Evolutionary conservation across 2,329 filamentous ascomycete genomes (phyloP).

Genomic region (Sporothrix humicola): DNA sequence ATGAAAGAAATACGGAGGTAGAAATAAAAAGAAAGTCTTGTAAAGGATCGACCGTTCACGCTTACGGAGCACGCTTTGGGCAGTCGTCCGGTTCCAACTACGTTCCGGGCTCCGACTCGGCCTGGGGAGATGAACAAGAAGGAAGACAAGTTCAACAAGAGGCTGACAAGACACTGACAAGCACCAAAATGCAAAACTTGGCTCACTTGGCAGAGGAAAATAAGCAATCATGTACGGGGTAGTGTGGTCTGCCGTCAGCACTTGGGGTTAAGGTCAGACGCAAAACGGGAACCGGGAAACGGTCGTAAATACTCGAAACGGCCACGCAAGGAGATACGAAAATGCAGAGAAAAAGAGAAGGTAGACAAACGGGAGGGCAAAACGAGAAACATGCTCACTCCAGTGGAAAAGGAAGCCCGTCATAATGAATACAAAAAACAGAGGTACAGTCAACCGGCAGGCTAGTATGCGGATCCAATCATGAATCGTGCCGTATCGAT

Average conservation of each 20-base stretch:
- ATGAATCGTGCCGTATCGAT: background rate
- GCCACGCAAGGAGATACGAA: background rate
- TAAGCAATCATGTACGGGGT: background rate
- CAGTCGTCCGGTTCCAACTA: background rate
- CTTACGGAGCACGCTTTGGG: conserved; percentile 10
- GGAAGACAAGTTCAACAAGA: no score
- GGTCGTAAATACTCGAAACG: no score
- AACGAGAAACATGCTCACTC: background rate
- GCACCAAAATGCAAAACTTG: no score
- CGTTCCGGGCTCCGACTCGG: background rate
- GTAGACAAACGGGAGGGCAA: no score
- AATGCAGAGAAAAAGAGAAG: background rate
- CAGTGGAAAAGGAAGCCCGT: background rate
- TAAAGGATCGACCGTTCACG: background rate
- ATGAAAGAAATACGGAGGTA: no score
- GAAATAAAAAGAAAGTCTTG: no score
- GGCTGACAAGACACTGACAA: no score
- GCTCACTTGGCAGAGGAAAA: background rate
- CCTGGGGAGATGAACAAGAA: background rate
- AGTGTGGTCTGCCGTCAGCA: no score
- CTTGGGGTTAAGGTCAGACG: background rate
- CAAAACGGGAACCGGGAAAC: no score
- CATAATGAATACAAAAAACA: no score
- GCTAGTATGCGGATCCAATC: background rate
- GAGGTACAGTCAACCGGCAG: background rate